Conservation (phyloP, 441 rosid genomes). For the Heliophila coronopifolia region DNA sequence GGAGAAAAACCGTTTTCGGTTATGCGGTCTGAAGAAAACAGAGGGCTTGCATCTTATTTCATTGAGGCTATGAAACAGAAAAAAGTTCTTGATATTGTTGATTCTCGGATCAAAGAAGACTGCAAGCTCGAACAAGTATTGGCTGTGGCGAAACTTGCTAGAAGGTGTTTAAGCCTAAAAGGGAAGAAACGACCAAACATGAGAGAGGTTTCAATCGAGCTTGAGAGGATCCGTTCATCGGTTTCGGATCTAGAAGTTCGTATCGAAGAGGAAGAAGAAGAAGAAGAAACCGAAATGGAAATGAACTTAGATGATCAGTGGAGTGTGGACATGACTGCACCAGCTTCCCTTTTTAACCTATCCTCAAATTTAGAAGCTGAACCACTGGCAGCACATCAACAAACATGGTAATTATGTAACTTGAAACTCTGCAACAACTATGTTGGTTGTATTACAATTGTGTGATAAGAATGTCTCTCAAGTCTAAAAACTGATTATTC, state of each 20-base stretch:
- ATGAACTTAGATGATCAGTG: constrained; percentile 21
- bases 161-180: constrained; percentile 30
- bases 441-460: neutral
- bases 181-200: constrained; percentile 40
- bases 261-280: constrained; percentile 20
- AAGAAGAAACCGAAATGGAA: constrained; percentile 20
- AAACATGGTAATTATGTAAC: constrained; percentile 21
- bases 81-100: constrained; percentile 25
- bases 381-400: constrained; percentile 10
- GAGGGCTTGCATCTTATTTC: constrained; percentile 27
- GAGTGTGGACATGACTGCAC: constrained; percentile 23
- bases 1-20: constrained; percentile 29
- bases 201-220: constrained; percentile 34
- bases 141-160: constrained; percentile 29
- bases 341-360: constrained; percentile 19
- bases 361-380: constrained; percentile 16
- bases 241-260: constrained; percentile 1
- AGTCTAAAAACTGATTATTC: no score
- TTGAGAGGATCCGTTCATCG: constrained; percentile 27
- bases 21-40: constrained; percentile 27
- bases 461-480: no score
- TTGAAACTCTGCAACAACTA: neutral
- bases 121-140: constrained; percentile 21
- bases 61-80: constrained; percentile 26
- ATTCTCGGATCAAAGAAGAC: constrained; percentile 13